Conservation (phyloP, 306 rosid species). For the Styphnolobium japonicum region DNA sequence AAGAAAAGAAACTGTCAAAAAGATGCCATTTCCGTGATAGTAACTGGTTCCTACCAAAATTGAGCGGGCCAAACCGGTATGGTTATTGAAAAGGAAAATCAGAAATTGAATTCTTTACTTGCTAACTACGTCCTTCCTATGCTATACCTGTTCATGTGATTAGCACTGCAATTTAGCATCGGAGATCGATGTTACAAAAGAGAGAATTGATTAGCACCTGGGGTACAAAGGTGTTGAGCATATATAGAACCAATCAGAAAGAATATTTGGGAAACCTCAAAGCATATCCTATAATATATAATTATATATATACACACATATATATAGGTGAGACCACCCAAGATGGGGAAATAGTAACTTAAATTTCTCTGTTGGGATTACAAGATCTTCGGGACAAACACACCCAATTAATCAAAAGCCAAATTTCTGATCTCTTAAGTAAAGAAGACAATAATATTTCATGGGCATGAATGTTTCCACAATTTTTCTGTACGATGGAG, state of each 20-base stretch:
- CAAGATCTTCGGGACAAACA: background rate
- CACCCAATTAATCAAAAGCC: background rate
- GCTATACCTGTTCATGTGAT: background rate
- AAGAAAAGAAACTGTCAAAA: background rate
- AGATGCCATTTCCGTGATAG: background rate
- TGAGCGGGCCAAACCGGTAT: background rate
- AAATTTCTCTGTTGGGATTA: background rate
- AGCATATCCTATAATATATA: background rate
- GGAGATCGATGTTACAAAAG: background rate
- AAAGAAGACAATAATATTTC: background rate
- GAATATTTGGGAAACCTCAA: background rate
- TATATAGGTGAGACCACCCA: no score
- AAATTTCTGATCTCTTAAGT: background rate
- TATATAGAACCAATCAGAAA: no score
- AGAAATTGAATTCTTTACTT: background rate
- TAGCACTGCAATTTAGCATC: background rate
- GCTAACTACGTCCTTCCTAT: background rate
- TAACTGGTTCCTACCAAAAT: conserved; percentile 21
- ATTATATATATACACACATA: no score
- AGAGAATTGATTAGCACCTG: no score
- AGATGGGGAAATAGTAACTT: background rate
- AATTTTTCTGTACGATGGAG: no score
- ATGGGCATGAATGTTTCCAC: background rate
- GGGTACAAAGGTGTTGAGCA: background rate
- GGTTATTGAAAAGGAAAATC: background rate